A percentile compares a stretch with the other conserved stretches of the same genome.
These are phyloP conservation scores for Fusarium guadeloupense DNA, from an alignment of 2,329 filamentous ascomycete species.

Conservation along the genomic window DNA sequence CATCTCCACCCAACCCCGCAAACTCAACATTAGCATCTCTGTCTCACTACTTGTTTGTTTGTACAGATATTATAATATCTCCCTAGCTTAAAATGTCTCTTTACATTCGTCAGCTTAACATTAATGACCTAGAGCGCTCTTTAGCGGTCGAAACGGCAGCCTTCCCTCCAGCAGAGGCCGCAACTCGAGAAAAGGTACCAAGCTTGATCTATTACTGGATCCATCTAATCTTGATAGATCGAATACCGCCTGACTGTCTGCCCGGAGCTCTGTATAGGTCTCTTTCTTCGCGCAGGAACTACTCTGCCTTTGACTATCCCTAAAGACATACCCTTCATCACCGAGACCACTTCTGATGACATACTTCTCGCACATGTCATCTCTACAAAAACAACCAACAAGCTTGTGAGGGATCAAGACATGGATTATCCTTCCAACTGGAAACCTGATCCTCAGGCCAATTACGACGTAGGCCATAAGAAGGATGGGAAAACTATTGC, in stretches of 20 bases:
- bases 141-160: conserved; percentile 41
- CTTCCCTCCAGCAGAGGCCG: conserved; percentile 44
- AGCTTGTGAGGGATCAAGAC: conserved; percentile 39
- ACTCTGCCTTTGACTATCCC: conserved; percentile 4
- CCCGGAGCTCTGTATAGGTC: conserved; percentile 42
- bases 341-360: conserved; percentile 1
- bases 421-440: conserved; percentile 42
- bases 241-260: conserved; percentile 44
- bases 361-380: conserved; percentile 43
- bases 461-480: conserved; percentile 35
- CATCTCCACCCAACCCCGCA: conserved; percentile 15
- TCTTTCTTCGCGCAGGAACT: conserved; percentile 29
- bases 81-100: conserved; percentile 21
- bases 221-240: conserved; percentile 35
- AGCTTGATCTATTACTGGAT: too few relatives aligned
- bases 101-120: conserved; percentile 38
- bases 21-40: not conserved
- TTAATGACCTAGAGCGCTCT: conserved; percentile 40
- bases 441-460: conserved; percentile 30
- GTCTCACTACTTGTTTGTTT: too few relatives aligned
- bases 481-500: conserved; percentile 42
- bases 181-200: conserved; percentile 43
- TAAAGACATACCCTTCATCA: conserved; percentile 18
- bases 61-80: not conserved
- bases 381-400: conserved; percentile 38